These are phyloP conservation scores for Naganishia vishniacii DNA, from an alignment of 768 basidiomycete genomes.

Conservation along the genomic window DNA sequence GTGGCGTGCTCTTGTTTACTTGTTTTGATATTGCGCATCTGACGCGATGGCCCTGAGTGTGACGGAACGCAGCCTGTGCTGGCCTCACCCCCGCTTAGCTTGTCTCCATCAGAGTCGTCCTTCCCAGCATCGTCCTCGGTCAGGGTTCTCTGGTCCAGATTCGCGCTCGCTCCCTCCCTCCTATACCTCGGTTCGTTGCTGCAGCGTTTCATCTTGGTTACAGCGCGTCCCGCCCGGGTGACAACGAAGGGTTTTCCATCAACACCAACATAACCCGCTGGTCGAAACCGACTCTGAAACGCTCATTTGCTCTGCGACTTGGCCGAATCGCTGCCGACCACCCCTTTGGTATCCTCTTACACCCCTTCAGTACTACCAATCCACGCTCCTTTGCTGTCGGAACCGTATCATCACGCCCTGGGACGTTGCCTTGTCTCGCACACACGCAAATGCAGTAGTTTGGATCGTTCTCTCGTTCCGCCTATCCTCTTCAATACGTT, in stretches of 20 bases:
- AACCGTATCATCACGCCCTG: too few species aligned
- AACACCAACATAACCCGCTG: not conserved
- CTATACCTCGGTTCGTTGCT: not conserved
- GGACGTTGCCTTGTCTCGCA: too few species aligned
- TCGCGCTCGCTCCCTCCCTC: not conserved
- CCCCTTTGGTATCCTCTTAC: not conserved
- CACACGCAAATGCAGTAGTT: not conserved
- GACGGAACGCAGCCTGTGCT: too few species aligned
- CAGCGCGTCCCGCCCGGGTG: not conserved
- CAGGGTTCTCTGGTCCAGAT: too few species aligned
- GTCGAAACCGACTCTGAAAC: not conserved
- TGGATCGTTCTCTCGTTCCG: not conserved
- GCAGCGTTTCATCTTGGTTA: too few species aligned
- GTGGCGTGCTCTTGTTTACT: too few species aligned
- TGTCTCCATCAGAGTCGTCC: too few species aligned
- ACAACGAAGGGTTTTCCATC: not conserved
- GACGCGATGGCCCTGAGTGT: too few species aligned
- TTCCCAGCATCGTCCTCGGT: too few species aligned
- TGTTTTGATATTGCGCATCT: too few species aligned
- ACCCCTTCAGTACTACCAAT: not conserved
- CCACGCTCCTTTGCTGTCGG: conserved; percentile 16
- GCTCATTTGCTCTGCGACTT: not conserved
- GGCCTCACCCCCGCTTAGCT: too few species aligned
- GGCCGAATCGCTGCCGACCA: too few species aligned
- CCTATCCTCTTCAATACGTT: conserved; percentile 6